Conservation (phyloP, 371 early-diverging fungal genomes). For the Syncephalastrum contaminatum region DNA sequence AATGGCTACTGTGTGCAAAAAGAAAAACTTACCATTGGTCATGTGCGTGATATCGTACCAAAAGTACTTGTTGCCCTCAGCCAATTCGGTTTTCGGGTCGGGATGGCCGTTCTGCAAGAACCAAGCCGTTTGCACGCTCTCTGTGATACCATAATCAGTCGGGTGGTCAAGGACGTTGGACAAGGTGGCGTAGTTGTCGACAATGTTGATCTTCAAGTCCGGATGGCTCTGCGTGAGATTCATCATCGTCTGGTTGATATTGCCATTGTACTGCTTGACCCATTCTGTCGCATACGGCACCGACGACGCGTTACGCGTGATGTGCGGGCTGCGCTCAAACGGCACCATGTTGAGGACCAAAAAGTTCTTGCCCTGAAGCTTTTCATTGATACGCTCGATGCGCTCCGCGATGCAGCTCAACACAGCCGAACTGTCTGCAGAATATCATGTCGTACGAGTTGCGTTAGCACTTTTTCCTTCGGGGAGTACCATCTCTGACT, state of each 20-base stretch:
- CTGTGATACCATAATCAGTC: slow-evolving; percentile 7
- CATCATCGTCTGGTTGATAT: neutral
- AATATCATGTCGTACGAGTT: neutral
- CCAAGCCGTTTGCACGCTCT: neutral
- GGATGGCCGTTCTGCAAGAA: too few relatives aligned
- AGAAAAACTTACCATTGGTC: neutral
- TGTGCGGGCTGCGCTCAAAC: slow-evolving; percentile 10
- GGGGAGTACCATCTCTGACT: neutral
- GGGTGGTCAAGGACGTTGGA: slow-evolving; percentile 6
- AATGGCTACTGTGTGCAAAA: too few relatives aligned
- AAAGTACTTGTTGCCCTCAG: slow-evolving; percentile 7
- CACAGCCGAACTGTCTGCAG: slow-evolving; percentile 1
- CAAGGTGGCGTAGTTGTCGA: slow-evolving; percentile 6
- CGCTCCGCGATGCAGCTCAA: slow-evolving; percentile 5
- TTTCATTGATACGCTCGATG: slow-evolving; percentile 1
- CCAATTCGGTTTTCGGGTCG: too few relatives aligned
- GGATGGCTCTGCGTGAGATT: neutral
- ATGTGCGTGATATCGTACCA: slow-evolving; percentile 11
- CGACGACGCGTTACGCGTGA: neutral
- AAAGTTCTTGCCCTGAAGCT: slow-evolving; percentile 9
- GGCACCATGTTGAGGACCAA: slow-evolving; percentile 16
- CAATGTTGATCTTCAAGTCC: neutral
- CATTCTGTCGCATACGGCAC: neutral
- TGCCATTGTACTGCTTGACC: slow-evolving; percentile 10
- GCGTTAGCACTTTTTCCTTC: neutral